Percentiles rank a stretch among this genome's conserved stretches.
Conservation (phyloP, 2,329 filamentous ascomycete genomes). For the Rasamsonia emersonii region DNA sequence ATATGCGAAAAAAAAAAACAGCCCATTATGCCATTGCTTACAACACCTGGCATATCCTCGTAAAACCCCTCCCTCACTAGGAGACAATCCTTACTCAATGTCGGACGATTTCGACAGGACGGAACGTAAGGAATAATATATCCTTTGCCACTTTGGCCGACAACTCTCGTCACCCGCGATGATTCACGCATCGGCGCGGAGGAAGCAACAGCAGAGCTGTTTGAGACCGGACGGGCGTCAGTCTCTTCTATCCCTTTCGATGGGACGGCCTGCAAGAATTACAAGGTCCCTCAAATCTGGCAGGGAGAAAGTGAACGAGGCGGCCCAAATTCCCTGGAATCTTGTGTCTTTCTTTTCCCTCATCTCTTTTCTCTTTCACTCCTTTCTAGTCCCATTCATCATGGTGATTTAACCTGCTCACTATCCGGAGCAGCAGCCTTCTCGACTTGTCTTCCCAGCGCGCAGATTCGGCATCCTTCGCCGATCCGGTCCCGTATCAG, state of each 20-base stretch:
- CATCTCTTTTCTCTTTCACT: not conserved
- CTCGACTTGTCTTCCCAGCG: slow-evolving; percentile 27
- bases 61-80: too few species aligned
- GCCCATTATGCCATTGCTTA: not conserved
- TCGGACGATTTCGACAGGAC: too few species aligned
- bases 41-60: not conserved
- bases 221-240: too few species aligned
- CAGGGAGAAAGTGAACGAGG: not conserved
- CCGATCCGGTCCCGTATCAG: slow-evolving; percentile 63
- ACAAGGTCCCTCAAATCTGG: not conserved
- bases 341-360: not conserved
- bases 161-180: too few species aligned
- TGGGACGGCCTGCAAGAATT: too few species aligned
- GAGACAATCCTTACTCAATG: too few species aligned
- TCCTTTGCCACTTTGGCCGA: too few species aligned
- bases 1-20: not conserved
- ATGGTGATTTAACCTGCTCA: slow-evolving; percentile 3
- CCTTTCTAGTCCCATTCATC: slow-evolving; percentile 5
- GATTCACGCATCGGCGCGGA: too few species aligned
- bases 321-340: not conserved
- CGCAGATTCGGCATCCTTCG: slow-evolving; percentile 32
- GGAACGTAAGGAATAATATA: too few species aligned
- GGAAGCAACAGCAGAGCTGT: too few species aligned
- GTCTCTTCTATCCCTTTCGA: too few species aligned
- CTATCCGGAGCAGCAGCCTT: slow-evolving; percentile 7